Evolutionary conservation across 2,329 filamentous ascomycete genomes (phyloP).

Genomic region (Achaetomium macrosporum): DNA sequence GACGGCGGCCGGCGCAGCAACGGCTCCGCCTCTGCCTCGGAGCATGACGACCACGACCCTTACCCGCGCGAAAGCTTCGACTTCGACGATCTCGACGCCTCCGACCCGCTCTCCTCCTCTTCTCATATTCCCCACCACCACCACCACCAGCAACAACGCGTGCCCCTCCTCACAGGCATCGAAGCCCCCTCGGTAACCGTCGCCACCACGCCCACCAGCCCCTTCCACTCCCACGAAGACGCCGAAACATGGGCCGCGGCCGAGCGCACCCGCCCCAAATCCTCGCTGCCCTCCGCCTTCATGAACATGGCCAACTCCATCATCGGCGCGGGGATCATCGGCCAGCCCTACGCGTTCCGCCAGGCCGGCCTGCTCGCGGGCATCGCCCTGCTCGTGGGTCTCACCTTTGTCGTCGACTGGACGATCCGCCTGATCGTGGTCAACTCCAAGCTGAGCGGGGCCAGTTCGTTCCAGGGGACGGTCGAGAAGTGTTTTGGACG

Average conservation of each 20-base stretch:
- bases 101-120: slow-evolving; percentile 29
- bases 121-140: background rate
- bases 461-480: slow-evolving; percentile 90
- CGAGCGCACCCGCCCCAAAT: slow-evolving; percentile 66
- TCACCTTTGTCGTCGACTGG: slow-evolving; percentile 91
- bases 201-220: slow-evolving; percentile 14
- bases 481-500: slow-evolving; percentile 93
- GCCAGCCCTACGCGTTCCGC: slow-evolving; percentile 91
- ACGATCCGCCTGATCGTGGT: slow-evolving; percentile 95
- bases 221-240: slow-evolving; percentile 18
- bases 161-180: slow-evolving; percentile 74
- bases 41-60: background rate
- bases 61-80: slow-evolving; percentile 26
- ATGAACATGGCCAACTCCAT: slow-evolving; percentile 99
- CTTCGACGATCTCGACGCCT: slow-evolving; percentile 23
- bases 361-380: slow-evolving; percentile 85
- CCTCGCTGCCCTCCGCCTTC: slow-evolving; percentile 78
- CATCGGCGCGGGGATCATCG: slow-evolving; percentile 70
- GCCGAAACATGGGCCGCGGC: slow-evolving; percentile 43
- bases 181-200: slow-evolving; percentile 73
- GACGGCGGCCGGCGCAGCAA: background rate
- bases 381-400: slow-evolving; percentile 65
- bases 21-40: slow-evolving; percentile 1
- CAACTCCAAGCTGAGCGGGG: slow-evolving; percentile 93
- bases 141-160: slow-evolving; percentile 48